Evolutionary conservation across 257 asterid species (phyloP), one percentile per base, ranked within the genome.

Genomic region (Ilex asprella): DNA sequence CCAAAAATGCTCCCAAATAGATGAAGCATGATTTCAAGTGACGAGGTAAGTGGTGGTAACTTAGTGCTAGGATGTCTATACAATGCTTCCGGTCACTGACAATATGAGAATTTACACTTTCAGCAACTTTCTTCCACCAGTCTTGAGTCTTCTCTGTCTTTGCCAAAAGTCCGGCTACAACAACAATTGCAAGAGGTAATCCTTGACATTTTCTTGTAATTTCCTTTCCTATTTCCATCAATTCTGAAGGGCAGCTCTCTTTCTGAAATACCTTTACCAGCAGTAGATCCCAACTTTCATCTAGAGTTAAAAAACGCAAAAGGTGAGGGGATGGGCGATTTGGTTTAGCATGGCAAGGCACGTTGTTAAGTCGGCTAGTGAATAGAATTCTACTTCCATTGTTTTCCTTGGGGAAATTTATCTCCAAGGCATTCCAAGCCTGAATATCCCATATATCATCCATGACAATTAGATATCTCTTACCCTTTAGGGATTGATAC

Each of bases 361-460:
- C 10, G 54, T 49, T 2, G 6, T 12, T 49, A 12, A 49, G 14
- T 4, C 54, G 54, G 54, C 13, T 49, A 3, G 16, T 49, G 14
- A 49, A n/a, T 2, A 49, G 6, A n/a, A 49, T 12, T 49, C 10
- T 49, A 2, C 54, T 49, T 49, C 54, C 54, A 49, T 49, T 49
- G 14, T 49, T 49, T 2, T 49, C 54, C 2, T 49, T 49, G 6
- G 54, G 54, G 1, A 49, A 12, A 49, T 49, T 1, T 49, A 0
- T 35, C 8, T 8, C 2, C 41, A 35, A 35, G 8, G 13, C 39
- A 16, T 67, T 6, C 64, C 61, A 59, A 2, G 8, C 66, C 4
- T 10, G 2, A 12, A 35, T 52, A 8, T 56, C 62, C 87, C 82
- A 78, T 5, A 78, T 59, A 11, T 76, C 84, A 44, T 81, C 84